Evolutionary conservation across 306 rosid species (phyloP), one percentile per base, ranked within the genome.

Genomic region (Dalbergia cultrata): DNA sequence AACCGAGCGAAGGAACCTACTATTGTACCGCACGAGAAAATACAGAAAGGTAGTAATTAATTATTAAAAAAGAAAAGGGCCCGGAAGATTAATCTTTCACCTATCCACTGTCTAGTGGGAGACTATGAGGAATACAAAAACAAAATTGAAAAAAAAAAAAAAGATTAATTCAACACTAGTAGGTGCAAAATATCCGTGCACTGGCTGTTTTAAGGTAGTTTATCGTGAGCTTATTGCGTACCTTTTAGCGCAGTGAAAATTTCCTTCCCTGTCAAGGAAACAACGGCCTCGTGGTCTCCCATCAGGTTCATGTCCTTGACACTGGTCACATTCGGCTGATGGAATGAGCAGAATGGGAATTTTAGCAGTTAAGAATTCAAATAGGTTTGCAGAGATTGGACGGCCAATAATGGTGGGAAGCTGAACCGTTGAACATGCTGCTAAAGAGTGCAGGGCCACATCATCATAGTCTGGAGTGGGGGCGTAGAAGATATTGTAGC

Each of bases 361-460:
- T 17, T 77, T 35, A 33, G 21, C 13, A 67, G 77, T 34, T 60
- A 85, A 58, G 18, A 22, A 76, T 11, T 0, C 5, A 45, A 69
- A 74, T 11, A 54, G 82, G 10, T 57, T 18, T 11, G 5, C 0
- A 8, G 43, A 16, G 3, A 8, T 8, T 10, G 11, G 1, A 21
- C 5, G 4, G 11, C 19, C 41, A n/a, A n/a, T n/a, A n/a, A 37
- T 5, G 1, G 1, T 35, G 2, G 87, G 89, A 67, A 88, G 85
- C 17, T 70, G 49, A 52, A 71, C 9, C 18, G 0, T n/a, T 7
- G 81, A 72, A 70, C 91, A 84, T 6, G 11, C 3, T 21, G 21
- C 52, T 13, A 37, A 62, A 18, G 60, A 35, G 26, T 1, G 5
- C 3, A 9, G 57, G 1, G 45, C 11, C 3, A 21, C 1, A 0